Conservation (phyloP, 2,329 filamentous ascomycete genomes). For the Botrytis squamosa region DNA sequence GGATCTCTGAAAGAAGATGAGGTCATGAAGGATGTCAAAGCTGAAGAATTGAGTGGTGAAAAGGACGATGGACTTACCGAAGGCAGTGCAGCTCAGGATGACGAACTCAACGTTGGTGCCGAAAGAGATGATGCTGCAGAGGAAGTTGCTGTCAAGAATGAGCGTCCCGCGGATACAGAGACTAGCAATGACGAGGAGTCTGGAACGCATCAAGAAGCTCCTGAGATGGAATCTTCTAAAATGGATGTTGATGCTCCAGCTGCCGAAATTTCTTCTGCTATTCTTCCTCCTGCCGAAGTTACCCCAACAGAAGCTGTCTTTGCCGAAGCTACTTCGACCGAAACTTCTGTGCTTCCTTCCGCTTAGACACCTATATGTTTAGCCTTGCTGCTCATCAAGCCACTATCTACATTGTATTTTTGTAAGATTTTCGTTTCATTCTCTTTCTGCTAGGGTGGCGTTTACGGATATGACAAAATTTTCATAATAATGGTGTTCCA, state of each 20-base stretch:
- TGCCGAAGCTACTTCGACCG: background rate
- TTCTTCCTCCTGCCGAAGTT: background rate
- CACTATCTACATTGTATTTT: background rate
- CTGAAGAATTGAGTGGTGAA: background rate
- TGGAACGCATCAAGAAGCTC: background rate
- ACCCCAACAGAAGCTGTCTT: background rate
- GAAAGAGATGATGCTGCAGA: background rate
- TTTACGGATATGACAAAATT: background rate
- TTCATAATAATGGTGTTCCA: background rate
- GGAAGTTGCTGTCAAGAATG: background rate
- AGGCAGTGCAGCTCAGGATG: background rate
- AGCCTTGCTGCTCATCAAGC: background rate
- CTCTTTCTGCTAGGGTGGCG: background rate
- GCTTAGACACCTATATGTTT: background rate
- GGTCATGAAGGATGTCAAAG: background rate
- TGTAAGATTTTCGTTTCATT: background rate
- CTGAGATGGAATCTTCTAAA: background rate
- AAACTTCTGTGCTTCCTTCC: background rate
- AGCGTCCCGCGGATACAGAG: background rate
- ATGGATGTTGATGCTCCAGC: background rate
- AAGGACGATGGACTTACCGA: background rate
- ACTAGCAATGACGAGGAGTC: background rate
- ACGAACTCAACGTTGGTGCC: background rate
- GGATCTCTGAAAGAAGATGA: background rate
- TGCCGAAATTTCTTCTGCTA: background rate